phyloP scores from a whole-genome alignment of 2,329 filamentous ascomycete species.

The Proliferodiscus dingleyae region DNA sequence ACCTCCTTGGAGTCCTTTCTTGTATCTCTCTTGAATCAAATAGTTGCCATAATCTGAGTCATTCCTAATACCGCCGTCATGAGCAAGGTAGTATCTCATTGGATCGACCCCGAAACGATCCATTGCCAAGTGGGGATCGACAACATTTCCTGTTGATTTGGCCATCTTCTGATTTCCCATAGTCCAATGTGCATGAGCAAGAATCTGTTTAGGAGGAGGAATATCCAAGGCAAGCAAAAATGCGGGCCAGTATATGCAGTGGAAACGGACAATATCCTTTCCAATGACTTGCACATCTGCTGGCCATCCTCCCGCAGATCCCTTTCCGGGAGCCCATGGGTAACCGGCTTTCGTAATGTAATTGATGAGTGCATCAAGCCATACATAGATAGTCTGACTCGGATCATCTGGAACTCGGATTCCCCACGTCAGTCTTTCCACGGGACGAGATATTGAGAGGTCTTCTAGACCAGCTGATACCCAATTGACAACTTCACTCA shows the following conservation, averaged over 20 bases:
- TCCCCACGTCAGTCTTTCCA: constrained; percentile 76
- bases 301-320: constrained; percentile 70
- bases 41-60: constrained; percentile 85
- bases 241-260: constrained; percentile 97
- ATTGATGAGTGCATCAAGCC: constrained; percentile 93
- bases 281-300: constrained; percentile 89
- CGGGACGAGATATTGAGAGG: constrained; percentile 81
- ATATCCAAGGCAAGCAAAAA: constrained; percentile 85
- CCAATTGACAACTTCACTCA: constrained; percentile 73
- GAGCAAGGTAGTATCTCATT: constrained; percentile 83
- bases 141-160: constrained; percentile 90
- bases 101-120: constrained; percentile 83
- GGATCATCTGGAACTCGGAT: constrained; percentile 81
- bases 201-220: constrained; percentile 69
- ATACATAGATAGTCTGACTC: constrained; percentile 92
- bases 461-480: constrained; percentile 77
- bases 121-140: constrained; percentile 88
- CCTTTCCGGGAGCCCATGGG: constrained; percentile 65
- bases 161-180: constrained; percentile 92
- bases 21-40: constrained; percentile 70
- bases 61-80: constrained; percentile 68
- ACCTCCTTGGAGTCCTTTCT: constrained; percentile 69
- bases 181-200: constrained; percentile 95
- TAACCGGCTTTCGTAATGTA: constrained; percentile 88
- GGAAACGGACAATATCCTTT: constrained; percentile 95